Percentiles rank a stretch among this genome's conserved stretches.
Conservation (phyloP, 768 basidiomycete genomes). For the Kwoniella sp. region DNA sequence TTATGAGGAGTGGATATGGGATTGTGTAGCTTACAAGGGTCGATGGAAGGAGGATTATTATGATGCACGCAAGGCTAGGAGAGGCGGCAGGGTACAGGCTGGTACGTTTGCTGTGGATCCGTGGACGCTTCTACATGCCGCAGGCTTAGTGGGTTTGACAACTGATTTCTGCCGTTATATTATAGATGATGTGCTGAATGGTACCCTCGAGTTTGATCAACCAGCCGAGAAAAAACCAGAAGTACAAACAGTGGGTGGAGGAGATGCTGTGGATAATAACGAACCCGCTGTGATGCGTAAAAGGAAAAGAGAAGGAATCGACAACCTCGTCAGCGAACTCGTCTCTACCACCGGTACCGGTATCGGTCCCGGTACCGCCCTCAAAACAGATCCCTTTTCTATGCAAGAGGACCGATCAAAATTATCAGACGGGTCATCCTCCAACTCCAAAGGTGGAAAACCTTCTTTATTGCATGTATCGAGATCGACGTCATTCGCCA, state of each 20-base stretch:
- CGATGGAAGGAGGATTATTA: slow-evolving; percentile 54
- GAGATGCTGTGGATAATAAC: slow-evolving; percentile 18
- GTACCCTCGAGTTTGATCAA: slow-evolving; percentile 12
- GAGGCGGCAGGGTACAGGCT: slow-evolving; percentile 28
- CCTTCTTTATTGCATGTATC: slow-evolving; percentile 44
- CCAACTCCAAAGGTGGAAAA: slow-evolving; percentile 14
- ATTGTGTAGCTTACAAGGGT: slow-evolving; percentile 76
- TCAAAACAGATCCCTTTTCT: too few species aligned
- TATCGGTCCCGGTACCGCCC: too few species aligned
- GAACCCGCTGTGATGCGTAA: slow-evolving; percentile 48
- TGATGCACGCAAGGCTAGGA: slow-evolving; percentile 42
- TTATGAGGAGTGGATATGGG: slow-evolving; percentile 98
- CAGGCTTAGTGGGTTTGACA: too few species aligned
- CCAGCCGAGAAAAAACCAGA: slow-evolving; percentile 7
- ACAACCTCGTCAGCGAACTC: slow-evolving; percentile 42
- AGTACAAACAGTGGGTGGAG: slow-evolving; percentile 15
- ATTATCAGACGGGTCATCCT: not conserved
- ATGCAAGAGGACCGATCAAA: not conserved
- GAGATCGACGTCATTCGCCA: slow-evolving; percentile 39
- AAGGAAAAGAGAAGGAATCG: slow-evolving; percentile 33
- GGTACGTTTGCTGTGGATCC: slow-evolving; percentile 32
- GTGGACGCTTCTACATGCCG: too few species aligned
- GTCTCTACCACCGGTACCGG: slow-evolving; percentile 33
- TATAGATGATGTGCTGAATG: slow-evolving; percentile 44
- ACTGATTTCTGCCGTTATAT: not conserved